Evolutionary conservation across 306 rosid genomes (phyloP), one percentile per base, ranked within the genome.

Genomic region (Lablab purpureus): DNA sequence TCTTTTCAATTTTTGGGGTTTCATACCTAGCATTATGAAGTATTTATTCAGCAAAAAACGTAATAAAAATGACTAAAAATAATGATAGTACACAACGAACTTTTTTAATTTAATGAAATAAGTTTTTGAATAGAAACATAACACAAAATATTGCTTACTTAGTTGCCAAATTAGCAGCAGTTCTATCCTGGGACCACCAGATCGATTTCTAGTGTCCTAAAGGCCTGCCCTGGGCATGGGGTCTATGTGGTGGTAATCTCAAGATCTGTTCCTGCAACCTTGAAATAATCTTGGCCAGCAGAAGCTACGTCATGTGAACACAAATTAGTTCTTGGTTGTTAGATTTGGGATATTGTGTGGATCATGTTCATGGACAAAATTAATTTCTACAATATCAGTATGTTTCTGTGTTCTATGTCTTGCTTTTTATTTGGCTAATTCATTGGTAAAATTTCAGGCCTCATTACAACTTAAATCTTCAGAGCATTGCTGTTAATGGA

Each of bases 381-480:
- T 0, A 6, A 34, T 1, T 34, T 34, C 40, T 32, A 32, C 5
- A 32, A 6, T 77, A n/a, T 51, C 52, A 78, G 74, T 23, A 55
- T 60, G 52, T 71, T 74, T 79, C 72, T 54, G 41, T 47, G 51
- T 66, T 72, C 36, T 71, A 37, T 63, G 30, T 64, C 34, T 73
- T 65, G 82, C 69, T 50, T 18, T 27, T 23, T 23, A 67, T 18
- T 78, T 76, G 65, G 82, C 79, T 62, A 18, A 9, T 68, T 80
- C 68, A 10, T 34, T 46, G 58, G 80, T 73, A 14, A 34, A 81
- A 85, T 84, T 84, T 87, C 95, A 95, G 99, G 97, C 86, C 95
- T 79, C 99, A 95, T 85, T 95, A 95, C 87, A 92, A 95, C 87
- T 85, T 95, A 81, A 82, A 91, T 85, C 92, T 95, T 68, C 91